Evolutionary conservation across 306 rosid species (phyloP).

Genomic region (Rosa rugosa): DNA sequence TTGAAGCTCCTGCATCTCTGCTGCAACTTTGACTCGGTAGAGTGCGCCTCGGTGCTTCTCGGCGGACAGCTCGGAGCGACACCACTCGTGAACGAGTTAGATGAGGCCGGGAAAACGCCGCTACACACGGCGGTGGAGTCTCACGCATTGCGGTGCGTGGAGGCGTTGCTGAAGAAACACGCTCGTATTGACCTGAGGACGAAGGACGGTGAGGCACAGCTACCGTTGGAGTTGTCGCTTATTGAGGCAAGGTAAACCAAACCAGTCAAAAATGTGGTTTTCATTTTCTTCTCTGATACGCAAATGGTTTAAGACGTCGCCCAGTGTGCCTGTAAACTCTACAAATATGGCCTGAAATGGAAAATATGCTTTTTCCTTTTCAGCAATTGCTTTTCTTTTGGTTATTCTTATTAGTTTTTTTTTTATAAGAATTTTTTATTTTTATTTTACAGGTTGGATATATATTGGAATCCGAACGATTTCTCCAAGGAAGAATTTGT

Average conservation of each 20-base stretch:
- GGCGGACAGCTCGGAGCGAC: constrained; percentile 32
- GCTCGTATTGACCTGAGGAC: constrained; percentile 45
- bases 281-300: constrained; percentile 8
- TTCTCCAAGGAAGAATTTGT: constrained; percentile 39
- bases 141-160: constrained; percentile 41
- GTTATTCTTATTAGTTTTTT: neutral
- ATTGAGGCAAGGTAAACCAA: constrained; percentile 33
- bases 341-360: constrained; percentile 8
- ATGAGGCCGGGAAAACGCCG: constrained; percentile 30
- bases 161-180: constrained; percentile 34
- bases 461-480: constrained; percentile 36
- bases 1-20: constrained; percentile 41
- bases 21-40: constrained; percentile 40
- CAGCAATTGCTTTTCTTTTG: neutral
- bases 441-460: constrained; percentile 34
- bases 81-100: constrained; percentile 32
- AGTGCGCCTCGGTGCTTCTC: constrained; percentile 35
- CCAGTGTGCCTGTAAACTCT: constrained; percentile 8
- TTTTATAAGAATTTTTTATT: neutral
- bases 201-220: constrained; percentile 33
- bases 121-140: constrained; percentile 44
- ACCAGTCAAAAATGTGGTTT: constrained; percentile 26
- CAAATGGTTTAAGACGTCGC: constrained; percentile 17
- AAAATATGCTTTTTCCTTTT: constrained; percentile 15
- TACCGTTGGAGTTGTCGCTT: constrained; percentile 43